Evolutionary conservation across 129 eudicot genomes (phyloP).

Genomic region (Tagetes patula): DNA sequence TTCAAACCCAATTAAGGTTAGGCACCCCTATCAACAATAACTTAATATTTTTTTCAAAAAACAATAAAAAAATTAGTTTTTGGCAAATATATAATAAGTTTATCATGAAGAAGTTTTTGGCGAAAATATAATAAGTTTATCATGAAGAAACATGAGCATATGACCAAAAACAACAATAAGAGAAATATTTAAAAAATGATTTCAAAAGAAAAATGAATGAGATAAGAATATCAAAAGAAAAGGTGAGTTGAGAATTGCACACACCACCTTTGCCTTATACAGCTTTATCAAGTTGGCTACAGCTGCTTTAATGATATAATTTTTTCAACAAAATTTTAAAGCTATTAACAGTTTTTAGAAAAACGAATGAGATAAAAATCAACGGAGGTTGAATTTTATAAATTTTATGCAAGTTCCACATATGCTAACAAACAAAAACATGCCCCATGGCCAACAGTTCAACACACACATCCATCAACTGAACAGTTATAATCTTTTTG

Average conservation of each 20-base stretch:
- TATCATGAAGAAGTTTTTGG: not conserved
- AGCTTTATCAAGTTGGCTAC: conserved; percentile 3
- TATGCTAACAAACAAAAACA: not conserved
- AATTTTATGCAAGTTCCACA: conserved; percentile 1
- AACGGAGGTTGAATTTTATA: not conserved
- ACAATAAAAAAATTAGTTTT: not conserved
- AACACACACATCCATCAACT: not conserved
- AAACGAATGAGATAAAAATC: not conserved
- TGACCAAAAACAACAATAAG: not conserved
- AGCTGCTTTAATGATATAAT: not conserved
- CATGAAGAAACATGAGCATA: not conserved
- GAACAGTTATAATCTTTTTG: not conserved
- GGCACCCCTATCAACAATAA: not conserved
- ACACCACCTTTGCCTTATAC: not conserved
- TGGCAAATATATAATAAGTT: not conserved
- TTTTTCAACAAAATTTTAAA: not conserved
- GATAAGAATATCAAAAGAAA: not conserved
- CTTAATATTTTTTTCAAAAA: not conserved
- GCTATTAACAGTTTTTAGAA: not conserved
- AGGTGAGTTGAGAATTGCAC: not conserved
- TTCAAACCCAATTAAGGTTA: too few relatives aligned
- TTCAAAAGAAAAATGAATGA: not conserved
- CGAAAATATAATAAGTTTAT: not conserved
- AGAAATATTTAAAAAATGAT: not conserved
- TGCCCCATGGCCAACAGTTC: conserved; percentile 2